Evolutionary conservation across 768 basidiomycete genomes (phyloP).

Genomic region (Leucocoprinus birnbaumii): DNA sequence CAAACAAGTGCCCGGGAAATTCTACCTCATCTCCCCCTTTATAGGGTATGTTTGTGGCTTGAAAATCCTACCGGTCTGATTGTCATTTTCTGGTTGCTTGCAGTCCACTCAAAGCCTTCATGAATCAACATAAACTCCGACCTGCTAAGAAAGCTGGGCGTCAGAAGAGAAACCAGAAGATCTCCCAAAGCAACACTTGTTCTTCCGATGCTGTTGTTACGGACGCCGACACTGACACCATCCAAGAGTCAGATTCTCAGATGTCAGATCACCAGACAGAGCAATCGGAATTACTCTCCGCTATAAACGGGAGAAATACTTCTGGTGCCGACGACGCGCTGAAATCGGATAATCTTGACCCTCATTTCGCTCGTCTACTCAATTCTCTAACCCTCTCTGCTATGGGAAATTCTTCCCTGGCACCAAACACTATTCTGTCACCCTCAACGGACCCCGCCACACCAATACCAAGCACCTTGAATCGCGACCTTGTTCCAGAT

Average conservation of each 20-base stretch:
- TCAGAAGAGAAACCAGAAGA: constrained; percentile 14
- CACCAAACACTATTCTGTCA: constrained; percentile 1
- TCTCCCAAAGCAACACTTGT: constrained; percentile 9
- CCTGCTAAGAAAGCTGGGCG: constrained; percentile 28
- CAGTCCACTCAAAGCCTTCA: constrained; percentile 65
- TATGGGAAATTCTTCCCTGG: constrained; percentile 4
- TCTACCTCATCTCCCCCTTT: constrained; percentile 95
- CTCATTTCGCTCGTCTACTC: constrained; percentile 69
- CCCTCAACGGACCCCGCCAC: constrained; percentile 4
- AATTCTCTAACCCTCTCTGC: constrained; percentile 61
- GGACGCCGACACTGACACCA: constrained; percentile 27
- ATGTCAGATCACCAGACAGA: constrained; percentile 35
- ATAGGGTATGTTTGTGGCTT: constrained; percentile 58
- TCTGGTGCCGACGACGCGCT: constrained; percentile 29
- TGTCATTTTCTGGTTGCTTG: constrained; percentile 13
- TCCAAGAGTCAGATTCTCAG: constrained; percentile 67
- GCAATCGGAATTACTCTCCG: constrained; percentile 51
- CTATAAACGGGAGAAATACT: constrained; percentile 45
- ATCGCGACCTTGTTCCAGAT: constrained; percentile 3
- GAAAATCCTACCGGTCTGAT: neutral
- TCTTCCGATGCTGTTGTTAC: constrained; percentile 8
- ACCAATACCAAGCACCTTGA: constrained; percentile 1
- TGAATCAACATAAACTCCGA: constrained; percentile 60
- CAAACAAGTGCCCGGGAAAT: constrained; percentile 69
- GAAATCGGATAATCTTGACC: constrained; percentile 37